Conservation (phyloP, 2,329 filamentous ascomycete species). For the Periconia macrospinosa region DNA sequence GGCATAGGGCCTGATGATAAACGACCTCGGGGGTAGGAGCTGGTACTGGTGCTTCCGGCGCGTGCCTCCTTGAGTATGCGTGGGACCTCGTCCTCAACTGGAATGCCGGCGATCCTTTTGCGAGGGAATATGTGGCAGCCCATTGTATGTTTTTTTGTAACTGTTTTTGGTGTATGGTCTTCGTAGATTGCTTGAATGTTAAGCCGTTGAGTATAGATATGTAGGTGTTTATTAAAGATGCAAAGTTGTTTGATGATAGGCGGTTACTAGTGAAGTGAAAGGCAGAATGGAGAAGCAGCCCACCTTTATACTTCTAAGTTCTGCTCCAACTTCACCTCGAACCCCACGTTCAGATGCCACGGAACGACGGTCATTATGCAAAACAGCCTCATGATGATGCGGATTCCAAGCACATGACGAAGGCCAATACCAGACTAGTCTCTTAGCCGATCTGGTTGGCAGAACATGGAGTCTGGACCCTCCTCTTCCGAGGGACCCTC, state of each 20-base stretch:
- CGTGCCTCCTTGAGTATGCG: conserved; percentile 5
- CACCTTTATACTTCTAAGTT: background rate
- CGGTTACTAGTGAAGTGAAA: background rate
- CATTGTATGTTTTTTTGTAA: background rate
- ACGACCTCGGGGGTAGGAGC: conserved; percentile 1
- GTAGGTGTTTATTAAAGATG: background rate
- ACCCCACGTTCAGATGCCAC: background rate
- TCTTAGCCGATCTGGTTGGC: background rate
- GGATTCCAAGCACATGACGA: conserved; percentile 6
- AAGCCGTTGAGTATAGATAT: background rate
- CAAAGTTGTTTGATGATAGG: background rate
- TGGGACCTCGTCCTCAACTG: background rate
- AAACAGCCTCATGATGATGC: background rate
- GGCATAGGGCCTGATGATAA: background rate
- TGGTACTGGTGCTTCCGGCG: conserved; percentile 3
- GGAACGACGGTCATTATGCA: background rate
- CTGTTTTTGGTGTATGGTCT: background rate
- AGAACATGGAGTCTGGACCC: background rate
- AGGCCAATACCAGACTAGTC: conserved; percentile 4
- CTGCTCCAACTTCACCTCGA: background rate
- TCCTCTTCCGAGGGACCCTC: background rate
- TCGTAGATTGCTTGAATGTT: background rate
- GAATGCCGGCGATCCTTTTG: conserved; percentile 5
- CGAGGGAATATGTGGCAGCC: conserved; percentile 9
- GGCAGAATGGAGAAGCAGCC: background rate